phyloP scores from a whole-genome alignment of 139 green algal genomes.

The Tetradesmus obliquus region DNA sequence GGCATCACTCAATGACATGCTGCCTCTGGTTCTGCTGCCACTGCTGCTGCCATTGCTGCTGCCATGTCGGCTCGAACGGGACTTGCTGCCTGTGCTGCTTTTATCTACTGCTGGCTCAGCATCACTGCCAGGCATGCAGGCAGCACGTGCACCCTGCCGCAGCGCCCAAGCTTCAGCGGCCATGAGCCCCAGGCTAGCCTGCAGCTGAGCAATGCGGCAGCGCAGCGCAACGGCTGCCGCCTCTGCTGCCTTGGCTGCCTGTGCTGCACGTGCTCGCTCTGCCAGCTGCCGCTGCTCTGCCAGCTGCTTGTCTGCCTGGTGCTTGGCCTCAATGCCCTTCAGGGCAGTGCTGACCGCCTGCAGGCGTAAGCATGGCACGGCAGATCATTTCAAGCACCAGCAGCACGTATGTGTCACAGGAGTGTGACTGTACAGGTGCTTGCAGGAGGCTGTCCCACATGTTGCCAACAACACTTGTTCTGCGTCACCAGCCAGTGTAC shows the following conservation, averaged over 20 bases:
- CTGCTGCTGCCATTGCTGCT: neutral
- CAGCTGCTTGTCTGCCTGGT: conserved; percentile 18
- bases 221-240: neutral
- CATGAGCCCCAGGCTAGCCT: conserved; percentile 2
- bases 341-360: conserved; percentile 16
- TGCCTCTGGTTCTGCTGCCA: neutral
- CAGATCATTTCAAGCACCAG: neutral
- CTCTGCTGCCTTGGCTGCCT: neutral
- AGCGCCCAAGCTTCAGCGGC: conserved; percentile 24
- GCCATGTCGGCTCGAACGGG: neutral
- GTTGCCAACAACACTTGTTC: no score
- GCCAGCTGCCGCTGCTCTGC: conserved; percentile 21
- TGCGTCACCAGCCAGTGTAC: no score
- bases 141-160: neutral
- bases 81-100: neutral
- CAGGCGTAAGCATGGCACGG: neutral
- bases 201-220: neutral
- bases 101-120: neutral
- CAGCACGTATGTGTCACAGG: neutral
- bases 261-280: neutral
- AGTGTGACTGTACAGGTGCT: neutral
- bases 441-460: neutral
- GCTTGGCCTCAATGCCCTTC: conserved; percentile 29
- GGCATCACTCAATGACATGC: neutral
- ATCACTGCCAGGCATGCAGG: neutral